Evolutionary conservation across 164 flowering plant genomes (phyloP).

Genomic region (Protea cynaroides): DNA sequence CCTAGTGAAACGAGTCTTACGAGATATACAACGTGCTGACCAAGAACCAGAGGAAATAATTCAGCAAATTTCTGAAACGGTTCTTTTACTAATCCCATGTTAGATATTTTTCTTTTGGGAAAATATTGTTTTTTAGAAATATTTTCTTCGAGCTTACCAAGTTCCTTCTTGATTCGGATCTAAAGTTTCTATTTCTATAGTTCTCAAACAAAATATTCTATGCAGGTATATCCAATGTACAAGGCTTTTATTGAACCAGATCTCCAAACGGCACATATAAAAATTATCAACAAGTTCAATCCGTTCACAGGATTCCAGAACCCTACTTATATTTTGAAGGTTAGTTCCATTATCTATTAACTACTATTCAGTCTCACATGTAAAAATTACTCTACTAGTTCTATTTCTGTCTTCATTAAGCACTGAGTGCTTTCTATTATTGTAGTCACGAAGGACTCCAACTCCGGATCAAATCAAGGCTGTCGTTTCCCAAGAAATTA

Average conservation of each 20-base stretch:
- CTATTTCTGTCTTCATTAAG: conserved; percentile 6
- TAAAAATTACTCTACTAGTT: not conserved
- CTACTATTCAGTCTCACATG: not conserved
- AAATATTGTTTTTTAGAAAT: conserved; percentile 1
- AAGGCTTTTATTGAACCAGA: conserved; percentile 98
- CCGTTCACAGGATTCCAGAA: conserved; percentile 94
- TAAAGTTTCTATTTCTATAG: conserved; percentile 3
- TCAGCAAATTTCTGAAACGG: conserved; percentile 99
- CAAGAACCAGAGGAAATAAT: conserved; percentile 98
- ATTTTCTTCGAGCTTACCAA: not conserved
- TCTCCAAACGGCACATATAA: conserved; percentile 88
- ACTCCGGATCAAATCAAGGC: conserved; percentile 62
- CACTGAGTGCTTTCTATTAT: conserved; percentile 16
- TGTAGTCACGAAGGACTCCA: conserved; percentile 67
- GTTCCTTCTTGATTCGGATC: not conserved
- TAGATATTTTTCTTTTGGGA: conserved; percentile 13
- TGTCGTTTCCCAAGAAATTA: conserved; percentile 45
- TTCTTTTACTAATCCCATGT: conserved; percentile 29
- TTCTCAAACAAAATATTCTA: conserved; percentile 5
- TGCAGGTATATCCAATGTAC: conserved; percentile 97
- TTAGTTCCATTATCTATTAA: conserved; percentile 12
- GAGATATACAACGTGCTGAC: conserved; percentile 96
- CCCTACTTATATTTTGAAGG: conserved; percentile 94
- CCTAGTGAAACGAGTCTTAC: conserved; percentile 87
- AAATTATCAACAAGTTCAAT: conserved; percentile 88